phyloP scores from a whole-genome alignment of 371 early-diverging fungal genomes.

The Smittium culicis region DNA sequence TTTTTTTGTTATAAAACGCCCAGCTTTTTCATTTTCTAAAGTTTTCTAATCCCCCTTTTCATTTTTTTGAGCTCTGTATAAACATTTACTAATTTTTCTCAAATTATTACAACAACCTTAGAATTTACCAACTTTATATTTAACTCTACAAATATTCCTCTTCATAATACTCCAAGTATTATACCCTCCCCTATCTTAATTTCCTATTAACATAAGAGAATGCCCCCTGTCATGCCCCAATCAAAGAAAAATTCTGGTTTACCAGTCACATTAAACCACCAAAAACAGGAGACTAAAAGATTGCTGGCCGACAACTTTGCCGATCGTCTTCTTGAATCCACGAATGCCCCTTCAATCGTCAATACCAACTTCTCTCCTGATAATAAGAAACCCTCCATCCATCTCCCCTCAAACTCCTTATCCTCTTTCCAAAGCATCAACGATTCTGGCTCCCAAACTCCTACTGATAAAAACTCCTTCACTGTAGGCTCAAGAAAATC shows the following conservation, averaged over 20 bases:
- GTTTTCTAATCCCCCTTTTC: too few species aligned
- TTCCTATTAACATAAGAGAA: not conserved
- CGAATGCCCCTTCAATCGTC: not conserved
- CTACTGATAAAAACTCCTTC: not conserved
- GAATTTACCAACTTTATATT: too few species aligned
- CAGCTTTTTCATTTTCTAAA: too few species aligned
- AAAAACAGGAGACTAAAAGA: not conserved
- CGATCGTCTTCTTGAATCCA: not conserved
- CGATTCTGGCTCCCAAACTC: not conserved
- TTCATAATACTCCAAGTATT: too few species aligned
- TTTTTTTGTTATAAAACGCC: too few species aligned
- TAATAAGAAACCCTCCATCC: not conserved
- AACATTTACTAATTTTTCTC: too few species aligned
- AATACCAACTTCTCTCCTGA: not conserved
- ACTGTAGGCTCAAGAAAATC: slow-evolving; percentile 79
- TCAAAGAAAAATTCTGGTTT: not conserved
- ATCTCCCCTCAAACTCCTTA: not conserved
- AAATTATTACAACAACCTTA: too few species aligned
- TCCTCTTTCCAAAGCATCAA: not conserved
- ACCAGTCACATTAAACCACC: not conserved
- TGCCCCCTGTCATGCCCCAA: not conserved
- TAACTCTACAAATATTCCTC: too few species aligned
- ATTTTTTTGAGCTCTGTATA: too few species aligned
- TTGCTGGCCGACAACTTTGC: not conserved
- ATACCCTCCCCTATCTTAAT: too few species aligned